These are phyloP conservation scores for Amanita molliuscula DNA, from an alignment of 768 basidiomycete species.

Conservation along the genomic window DNA sequence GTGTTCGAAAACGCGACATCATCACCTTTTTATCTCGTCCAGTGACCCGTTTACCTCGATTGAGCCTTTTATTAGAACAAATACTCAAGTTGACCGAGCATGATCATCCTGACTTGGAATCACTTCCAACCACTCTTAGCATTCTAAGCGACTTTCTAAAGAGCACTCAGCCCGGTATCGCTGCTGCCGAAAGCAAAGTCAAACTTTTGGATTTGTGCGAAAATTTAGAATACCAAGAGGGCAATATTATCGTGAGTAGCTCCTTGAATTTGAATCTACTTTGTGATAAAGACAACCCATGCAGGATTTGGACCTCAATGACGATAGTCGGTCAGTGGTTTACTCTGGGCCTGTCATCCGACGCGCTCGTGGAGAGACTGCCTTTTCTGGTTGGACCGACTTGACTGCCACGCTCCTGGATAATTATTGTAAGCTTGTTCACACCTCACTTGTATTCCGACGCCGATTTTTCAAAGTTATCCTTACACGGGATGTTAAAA, in stretches of 20 bases:
- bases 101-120: constrained; percentile 74
- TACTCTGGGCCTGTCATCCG: constrained; percentile 57
- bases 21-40: constrained; percentile 79
- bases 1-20: constrained; percentile 65
- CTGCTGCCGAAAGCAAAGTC: constrained; percentile 83
- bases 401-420: constrained; percentile 60
- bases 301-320: constrained; percentile 77
- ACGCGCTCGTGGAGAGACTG: constrained; percentile 50
- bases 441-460: background rate
- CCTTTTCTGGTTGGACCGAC: constrained; percentile 64
- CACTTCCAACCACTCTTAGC: constrained; percentile 59
- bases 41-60: constrained; percentile 78
- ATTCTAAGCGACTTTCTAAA: constrained; percentile 68
- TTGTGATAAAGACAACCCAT: constrained; percentile 1
- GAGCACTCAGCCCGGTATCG: constrained; percentile 84
- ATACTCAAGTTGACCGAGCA: constrained; percentile 54
- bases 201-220: constrained; percentile 80
- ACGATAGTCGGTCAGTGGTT: constrained; percentile 64
- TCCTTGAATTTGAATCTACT: background rate
- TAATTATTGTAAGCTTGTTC: constrained; percentile 51
- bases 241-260: constrained; percentile 66
- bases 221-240: constrained; percentile 61
- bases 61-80: constrained; percentile 65
- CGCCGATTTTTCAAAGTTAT: constrained; percentile 34
- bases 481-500: constrained; percentile 51